Conservation (phyloP, 495 filamentous ascomycete genomes). For the Patellaria atrata region DNA sequence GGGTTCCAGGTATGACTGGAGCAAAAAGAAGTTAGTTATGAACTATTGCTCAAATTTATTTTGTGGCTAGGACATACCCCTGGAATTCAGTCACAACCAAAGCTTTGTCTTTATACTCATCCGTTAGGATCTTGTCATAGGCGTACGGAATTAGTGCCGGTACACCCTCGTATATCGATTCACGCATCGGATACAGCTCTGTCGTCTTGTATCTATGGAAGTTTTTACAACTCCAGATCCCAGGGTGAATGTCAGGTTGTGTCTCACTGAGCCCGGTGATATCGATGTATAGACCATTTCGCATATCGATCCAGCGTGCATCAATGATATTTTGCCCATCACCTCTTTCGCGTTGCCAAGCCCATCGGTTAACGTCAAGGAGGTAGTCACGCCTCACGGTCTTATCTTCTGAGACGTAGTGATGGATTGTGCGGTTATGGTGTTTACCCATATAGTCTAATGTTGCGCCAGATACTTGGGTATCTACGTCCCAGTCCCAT, state of each 20-base stretch:
- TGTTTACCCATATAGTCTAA: slow-evolving; percentile 44
- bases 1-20: slow-evolving; percentile 26
- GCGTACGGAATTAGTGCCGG: slow-evolving; percentile 45
- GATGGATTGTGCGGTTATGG: slow-evolving; percentile 50
- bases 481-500: slow-evolving; percentile 85
- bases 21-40: slow-evolving; percentile 17
- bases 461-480: slow-evolving; percentile 54
- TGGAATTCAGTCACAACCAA: slow-evolving; percentile 36
- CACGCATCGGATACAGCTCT: slow-evolving; percentile 40
- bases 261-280: slow-evolving; percentile 68
- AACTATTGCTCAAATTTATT: slow-evolving; percentile 5
- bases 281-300: slow-evolving; percentile 71
- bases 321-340: slow-evolving; percentile 71
- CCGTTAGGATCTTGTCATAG: slow-evolving; percentile 42
- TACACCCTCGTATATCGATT: slow-evolving; percentile 46
- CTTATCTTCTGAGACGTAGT: slow-evolving; percentile 31
- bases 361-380: slow-evolving; percentile 66
- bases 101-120: slow-evolving; percentile 44
- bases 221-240: slow-evolving; percentile 74
- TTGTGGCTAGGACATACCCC: slow-evolving; percentile 31
- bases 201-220: slow-evolving; percentile 47
- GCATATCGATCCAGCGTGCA: slow-evolving; percentile 67
- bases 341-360: slow-evolving; percentile 41
- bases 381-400: slow-evolving; percentile 41
- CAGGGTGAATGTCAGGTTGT: slow-evolving; percentile 40